A percentile compares a stretch with the other conserved stretches of the same genome.
Conservation (phyloP, 2,329 filamentous ascomycete species). For the Epichloe glyceriae region DNA sequence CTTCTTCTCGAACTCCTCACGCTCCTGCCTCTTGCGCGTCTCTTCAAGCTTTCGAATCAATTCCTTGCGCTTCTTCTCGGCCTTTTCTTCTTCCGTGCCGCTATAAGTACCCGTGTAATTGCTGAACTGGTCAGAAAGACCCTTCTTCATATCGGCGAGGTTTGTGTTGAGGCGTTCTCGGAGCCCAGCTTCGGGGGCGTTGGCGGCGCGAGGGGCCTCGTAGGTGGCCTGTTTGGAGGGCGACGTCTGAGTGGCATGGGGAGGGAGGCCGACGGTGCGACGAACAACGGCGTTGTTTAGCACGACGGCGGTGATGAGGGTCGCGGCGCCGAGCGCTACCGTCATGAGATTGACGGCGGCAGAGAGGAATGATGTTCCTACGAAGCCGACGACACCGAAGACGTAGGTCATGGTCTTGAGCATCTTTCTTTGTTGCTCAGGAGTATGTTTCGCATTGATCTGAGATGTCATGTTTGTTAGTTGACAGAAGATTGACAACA, state of each 20-base stretch:
- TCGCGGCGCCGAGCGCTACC: constrained; percentile 25
- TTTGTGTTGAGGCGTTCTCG: constrained; percentile 20
- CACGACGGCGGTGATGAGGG: constrained; percentile 23
- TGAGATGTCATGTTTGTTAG: constrained; percentile 6
- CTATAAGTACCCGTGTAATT: constrained; percentile 22
- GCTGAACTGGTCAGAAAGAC: constrained; percentile 20
- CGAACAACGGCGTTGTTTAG: constrained; percentile 27
- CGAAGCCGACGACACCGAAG: constrained; percentile 30
- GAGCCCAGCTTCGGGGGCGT: constrained; percentile 11
- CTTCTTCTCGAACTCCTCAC: constrained; percentile 27
- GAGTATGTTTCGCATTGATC: constrained; percentile 23
- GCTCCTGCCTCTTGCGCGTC: constrained; percentile 22
- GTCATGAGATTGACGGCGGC: constrained; percentile 37
- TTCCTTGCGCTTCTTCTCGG: constrained; percentile 22
- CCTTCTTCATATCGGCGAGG: constrained; percentile 25
- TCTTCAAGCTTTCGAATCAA: constrained; percentile 22
- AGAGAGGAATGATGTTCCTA: constrained; percentile 34
- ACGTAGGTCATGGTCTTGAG: constrained; percentile 29
- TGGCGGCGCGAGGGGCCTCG: constrained; percentile 20
- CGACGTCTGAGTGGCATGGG: constrained; percentile 14
- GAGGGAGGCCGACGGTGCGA: constrained; percentile 24
- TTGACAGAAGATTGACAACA: neutral
- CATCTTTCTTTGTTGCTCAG: constrained; percentile 21
- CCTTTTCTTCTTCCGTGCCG: constrained; percentile 20
- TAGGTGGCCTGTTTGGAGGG: constrained; percentile 15